A percentile compares a stretch with the other conserved stretches of the same genome.
Conservation (phyloP, 805 yeast species). For the Suhomyces tanzawaensis region DNA sequence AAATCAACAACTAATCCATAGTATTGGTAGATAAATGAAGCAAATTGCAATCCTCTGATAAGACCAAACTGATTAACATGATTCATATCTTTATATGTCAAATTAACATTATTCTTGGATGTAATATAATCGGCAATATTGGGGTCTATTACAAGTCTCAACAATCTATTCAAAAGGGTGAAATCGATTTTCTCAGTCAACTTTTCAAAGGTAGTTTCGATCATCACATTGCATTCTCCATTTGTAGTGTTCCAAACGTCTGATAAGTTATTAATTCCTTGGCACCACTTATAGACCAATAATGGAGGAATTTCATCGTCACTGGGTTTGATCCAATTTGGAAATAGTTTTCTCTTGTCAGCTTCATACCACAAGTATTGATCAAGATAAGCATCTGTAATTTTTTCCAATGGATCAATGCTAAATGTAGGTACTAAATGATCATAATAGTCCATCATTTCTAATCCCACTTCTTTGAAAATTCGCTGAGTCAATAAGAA, state of each 20-base stretch:
- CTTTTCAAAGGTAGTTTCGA: conserved; percentile 71
- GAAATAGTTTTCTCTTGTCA: conserved; percentile 81
- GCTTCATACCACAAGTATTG: conserved; percentile 97
- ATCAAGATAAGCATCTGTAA: conserved; percentile 93
- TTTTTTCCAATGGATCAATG: conserved; percentile 89
- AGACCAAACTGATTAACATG: conserved; percentile 88
- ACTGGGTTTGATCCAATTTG: conserved; percentile 94
- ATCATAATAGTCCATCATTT: conserved; percentile 89
- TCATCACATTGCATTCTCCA: conserved; percentile 79
- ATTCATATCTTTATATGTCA: conserved; percentile 92
- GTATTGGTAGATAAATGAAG: conserved; percentile 85
- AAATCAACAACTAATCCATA: conserved; percentile 86
- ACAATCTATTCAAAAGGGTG: conserved; percentile 76
- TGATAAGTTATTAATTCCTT: conserved; percentile 77
- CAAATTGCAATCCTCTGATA: conserved; percentile 83
- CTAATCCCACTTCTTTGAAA: conserved; percentile 82
- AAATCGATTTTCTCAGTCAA: conserved; percentile 85
- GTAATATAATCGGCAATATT: conserved; percentile 93
- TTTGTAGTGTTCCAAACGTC: conserved; percentile 74
- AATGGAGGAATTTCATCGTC: conserved; percentile 93
- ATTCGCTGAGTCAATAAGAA: conserved; percentile 83
- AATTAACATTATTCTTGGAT: conserved; percentile 78
- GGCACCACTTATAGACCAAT: conserved; percentile 90
- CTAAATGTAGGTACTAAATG: conserved; percentile 82
- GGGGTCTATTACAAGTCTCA: conserved; percentile 81